A percentile compares a stretch with the other conserved stretches of the same genome.
Evolutionary conservation across 768 basidiomycete genomes (phyloP).

Genomic region (Phaeotremella skinneri): DNA sequence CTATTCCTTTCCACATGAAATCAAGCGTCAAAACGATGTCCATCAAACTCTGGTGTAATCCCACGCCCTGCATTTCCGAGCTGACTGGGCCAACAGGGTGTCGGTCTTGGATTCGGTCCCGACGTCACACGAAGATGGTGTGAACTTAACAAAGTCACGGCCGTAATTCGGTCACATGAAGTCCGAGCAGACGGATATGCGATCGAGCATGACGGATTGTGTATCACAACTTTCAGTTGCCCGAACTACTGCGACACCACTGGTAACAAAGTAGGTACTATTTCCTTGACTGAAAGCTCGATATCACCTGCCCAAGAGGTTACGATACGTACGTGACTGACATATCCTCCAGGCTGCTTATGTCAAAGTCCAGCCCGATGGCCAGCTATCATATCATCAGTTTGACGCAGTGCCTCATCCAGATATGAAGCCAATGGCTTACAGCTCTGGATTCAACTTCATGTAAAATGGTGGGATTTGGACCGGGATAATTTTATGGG

Average conservation of each 20-base stretch:
- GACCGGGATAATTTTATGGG: too few species aligned
- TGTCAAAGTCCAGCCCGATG: constrained; percentile 70
- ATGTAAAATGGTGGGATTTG: constrained; percentile 2
- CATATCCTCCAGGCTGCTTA: constrained; percentile 35
- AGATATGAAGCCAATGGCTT: constrained; percentile 90
- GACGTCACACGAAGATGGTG: constrained; percentile 91
- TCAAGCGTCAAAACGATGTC: neutral
- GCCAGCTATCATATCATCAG: constrained; percentile 64
- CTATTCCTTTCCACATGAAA: neutral
- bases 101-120: constrained; percentile 93
- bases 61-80: constrained; percentile 17
- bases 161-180: constrained; percentile 92
- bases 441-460: constrained; percentile 39
- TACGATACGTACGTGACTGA: constrained; percentile 7
- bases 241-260: constrained; percentile 64
- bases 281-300: neutral
- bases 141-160: constrained; percentile 76
- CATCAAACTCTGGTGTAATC: constrained; percentile 8
- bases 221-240: constrained; percentile 83
- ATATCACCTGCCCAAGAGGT: constrained; percentile 3
- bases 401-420: constrained; percentile 88
- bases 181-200: constrained; percentile 91
- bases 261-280: constrained; percentile 62
- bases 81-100: constrained; percentile 59
- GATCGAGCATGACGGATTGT: constrained; percentile 87